phyloP scores from a whole-genome alignment of 306 rosid genomes.

The Quercus glauca region DNA sequence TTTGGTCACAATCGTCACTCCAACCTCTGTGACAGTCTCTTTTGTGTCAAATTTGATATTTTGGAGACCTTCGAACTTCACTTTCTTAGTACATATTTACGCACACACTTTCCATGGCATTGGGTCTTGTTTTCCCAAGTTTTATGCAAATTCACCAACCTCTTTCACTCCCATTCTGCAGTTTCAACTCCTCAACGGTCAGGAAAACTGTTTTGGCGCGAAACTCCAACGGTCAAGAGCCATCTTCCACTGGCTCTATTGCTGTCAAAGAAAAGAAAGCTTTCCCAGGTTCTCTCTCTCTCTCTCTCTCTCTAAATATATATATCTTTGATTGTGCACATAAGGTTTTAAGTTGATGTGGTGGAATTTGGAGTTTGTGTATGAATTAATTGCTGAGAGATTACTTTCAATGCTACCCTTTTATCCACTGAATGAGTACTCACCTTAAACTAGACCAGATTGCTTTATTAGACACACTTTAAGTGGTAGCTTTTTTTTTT shows the following conservation, averaged over 20 bases:
- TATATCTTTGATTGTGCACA: not conserved
- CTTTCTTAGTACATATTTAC: not conserved
- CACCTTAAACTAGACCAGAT: not conserved
- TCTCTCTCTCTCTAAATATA: not conserved
- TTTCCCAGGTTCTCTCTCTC: slow-evolving; percentile 35
- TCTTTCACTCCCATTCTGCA: not conserved
- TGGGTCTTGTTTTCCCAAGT: slow-evolving; percentile 22
- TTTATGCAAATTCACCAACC: slow-evolving; percentile 15
- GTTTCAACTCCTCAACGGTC: slow-evolving; percentile 10
- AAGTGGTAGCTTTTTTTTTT: not conserved
- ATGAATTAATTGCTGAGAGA: not conserved
- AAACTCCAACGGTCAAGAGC: slow-evolving; percentile 34
- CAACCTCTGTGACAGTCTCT: not conserved
- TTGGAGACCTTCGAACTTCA: not conserved
- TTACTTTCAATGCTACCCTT: not conserved
- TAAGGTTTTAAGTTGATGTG: not conserved
- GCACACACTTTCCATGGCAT: slow-evolving; percentile 13
- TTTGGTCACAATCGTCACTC: not conserved
- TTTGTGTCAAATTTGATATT: not conserved
- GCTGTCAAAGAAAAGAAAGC: slow-evolving; percentile 28
- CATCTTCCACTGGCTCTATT: slow-evolving; percentile 28
- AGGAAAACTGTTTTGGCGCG: slow-evolving; percentile 38
- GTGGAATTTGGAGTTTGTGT: not conserved
- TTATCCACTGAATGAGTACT: not conserved
- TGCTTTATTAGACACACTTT: not conserved